Base-by-base conservation (phyloP, 176 grass and related monocot genomes). In the Phyllostachys edulis region DNA sequence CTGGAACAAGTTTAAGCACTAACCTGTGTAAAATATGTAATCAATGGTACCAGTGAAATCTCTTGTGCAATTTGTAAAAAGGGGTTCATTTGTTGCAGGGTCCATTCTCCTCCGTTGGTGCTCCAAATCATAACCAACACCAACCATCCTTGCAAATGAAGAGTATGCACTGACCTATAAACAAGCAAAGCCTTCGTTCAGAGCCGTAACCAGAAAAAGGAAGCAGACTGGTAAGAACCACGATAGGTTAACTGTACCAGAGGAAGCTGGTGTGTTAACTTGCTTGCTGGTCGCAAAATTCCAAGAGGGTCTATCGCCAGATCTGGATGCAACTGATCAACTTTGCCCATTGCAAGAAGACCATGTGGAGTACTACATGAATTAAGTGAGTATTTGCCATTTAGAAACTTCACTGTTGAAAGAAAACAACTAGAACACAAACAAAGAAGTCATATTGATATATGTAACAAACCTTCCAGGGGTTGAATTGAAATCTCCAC, bases 1-100 rank as follows among this genome's bases (percentile, higher is more conserved):
- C 44, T 52, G 46, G 27, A 75, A 54, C 21, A 77, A 74, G 21
- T 67, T 52, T 55, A 63, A 66, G 14, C 34, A 75, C 59, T 69
- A 55, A 97, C 94, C 92, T 56, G 92, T 94, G 72, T 97, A 97
- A 81, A 97, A 97, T 84, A 97, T 97, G 76, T 94, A 97, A 83
- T 97, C 94, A 32, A 90, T 77, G 45, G 94, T 94, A 40, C 91
- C 91, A 72, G 87, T 90, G 84, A 94, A 97, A 85, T 97, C 94
- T 73, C 92, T 91, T 63, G 94, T 94, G 82, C 89, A 97, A 84
- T 94, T 92, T 73, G 94, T 97, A 79, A 97, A 94, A 40, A 97
- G 75, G 72, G 94, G 94, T 74, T 97, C 94, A 85, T 97, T 93
- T 76, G 91, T 94, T 18, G 79, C 29, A 3, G 87, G 78, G 69